Evolutionary conservation across 345 rosid genomes (phyloP).

Genomic region (Moringa oleifera): DNA sequence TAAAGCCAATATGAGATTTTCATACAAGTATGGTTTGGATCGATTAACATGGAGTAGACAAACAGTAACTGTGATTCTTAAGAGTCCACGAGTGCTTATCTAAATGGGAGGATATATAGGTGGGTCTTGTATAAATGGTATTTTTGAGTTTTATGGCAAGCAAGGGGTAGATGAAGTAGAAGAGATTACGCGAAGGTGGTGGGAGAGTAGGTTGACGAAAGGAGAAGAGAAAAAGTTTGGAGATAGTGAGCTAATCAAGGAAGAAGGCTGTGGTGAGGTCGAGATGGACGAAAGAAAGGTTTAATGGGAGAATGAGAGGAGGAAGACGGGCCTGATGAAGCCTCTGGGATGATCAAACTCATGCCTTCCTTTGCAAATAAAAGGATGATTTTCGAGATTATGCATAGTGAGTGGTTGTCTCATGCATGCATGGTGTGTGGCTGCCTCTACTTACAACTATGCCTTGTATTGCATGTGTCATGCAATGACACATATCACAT

Average conservation of each 20-base stretch:
- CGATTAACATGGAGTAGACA: constrained; percentile 24
- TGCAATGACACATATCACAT: too few relatives aligned
- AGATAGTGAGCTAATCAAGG: constrained; percentile 54
- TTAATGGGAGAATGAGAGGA: constrained; percentile 47
- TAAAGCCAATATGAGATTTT: constrained; percentile 20
- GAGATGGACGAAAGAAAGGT: constrained; percentile 30
- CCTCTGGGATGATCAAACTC: too few relatives aligned
- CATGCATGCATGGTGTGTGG: too few relatives aligned
- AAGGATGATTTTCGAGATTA: too few relatives aligned
- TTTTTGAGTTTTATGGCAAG: constrained; percentile 52
- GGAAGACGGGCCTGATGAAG: constrained; percentile 37
- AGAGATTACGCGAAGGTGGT: constrained; percentile 31
- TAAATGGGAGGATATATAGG: too few relatives aligned
- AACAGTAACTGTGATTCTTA: constrained; percentile 16
- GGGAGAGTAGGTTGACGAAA: constrained; percentile 57
- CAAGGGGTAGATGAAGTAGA: constrained; percentile 47
- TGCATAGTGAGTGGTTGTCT: too few relatives aligned
- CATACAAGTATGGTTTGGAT: constrained; percentile 31
- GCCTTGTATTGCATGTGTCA: too few relatives aligned
- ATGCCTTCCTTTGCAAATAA: too few relatives aligned
- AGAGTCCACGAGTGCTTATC: neutral
- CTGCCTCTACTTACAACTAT: too few relatives aligned
- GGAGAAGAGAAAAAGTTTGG: constrained; percentile 65
- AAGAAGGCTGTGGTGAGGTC: constrained; percentile 34
- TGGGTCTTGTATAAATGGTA: constrained; percentile 15